Base-by-base conservation (phyloP, 2,329 filamentous ascomycete genomes). In the Macrophomina phaseolina region DNA sequence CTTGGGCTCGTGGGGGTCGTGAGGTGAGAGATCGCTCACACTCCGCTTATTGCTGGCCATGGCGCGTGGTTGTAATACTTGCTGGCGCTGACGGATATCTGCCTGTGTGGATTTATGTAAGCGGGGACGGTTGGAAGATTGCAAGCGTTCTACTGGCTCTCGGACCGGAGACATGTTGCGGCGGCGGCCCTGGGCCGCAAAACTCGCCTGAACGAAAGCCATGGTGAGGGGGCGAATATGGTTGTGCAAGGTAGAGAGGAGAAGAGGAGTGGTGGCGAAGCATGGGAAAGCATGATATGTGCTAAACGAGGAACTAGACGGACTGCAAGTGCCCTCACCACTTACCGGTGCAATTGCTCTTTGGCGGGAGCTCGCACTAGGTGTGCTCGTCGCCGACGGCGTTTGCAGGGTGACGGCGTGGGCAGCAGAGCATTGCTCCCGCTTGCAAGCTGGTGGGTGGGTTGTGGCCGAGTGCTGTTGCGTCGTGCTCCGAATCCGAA, bases 1-100 rank as follows among this genome's bases (percentile, higher is more conserved):
- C 42, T 62, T 62, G 30, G 14, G 40, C 9, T 62, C 58, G 3
- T 23, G 45, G 6, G 45, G 12, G 32, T 38, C 32, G 1, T n/a
- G 45, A 11, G 58, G 58, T 9, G 58, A 62, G n/a, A 62, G 28
- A 23, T 62, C 58, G 40, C 45, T 23, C 30, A 28, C 58, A 5
- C 42, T 30, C 11, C 58, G 58, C 23, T 62, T 62, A n/a, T 16
- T 62, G 16, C 30, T 49, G 16, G 42, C 30, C 58, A 62, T 62
- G 2, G 14, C 32, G 18, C 8, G 9, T 3, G 42, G 5, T 7
- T 18, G 11, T 12, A 18, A 16, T 8, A 16, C 5, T 23, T 23
- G 23, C 30, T 16, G 42, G 8, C 7, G 14, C 18, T 18, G 12
- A 11, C 7, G 42, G 12, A 16, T 5, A 5, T 28, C 45, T 30